Conservation (phyloP, 2,329 filamentous ascomycete species). For the Pyrenophora graminea region DNA sequence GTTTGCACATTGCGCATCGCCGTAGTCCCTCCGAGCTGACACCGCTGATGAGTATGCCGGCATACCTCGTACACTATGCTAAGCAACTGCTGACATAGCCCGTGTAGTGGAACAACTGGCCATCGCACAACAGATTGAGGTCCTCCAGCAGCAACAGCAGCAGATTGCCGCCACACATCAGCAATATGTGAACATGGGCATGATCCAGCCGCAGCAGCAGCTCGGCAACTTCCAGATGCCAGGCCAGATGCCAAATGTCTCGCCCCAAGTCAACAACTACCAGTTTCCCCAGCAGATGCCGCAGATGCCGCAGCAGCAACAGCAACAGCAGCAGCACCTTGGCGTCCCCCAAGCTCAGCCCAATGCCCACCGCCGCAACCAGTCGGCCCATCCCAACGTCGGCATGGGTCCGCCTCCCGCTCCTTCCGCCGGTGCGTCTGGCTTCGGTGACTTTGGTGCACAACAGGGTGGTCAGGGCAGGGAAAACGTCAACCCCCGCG, state of each 20-base stretch:
- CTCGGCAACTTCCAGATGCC: constrained; percentile 65
- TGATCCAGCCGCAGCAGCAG: constrained; percentile 84
- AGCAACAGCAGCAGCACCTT: constrained; percentile 63
- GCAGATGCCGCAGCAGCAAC: constrained; percentile 57
- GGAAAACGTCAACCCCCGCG: constrained; percentile 70
- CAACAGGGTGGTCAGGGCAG: constrained; percentile 63
- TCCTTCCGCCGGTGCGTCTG: constrained; percentile 84
- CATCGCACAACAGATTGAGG: constrained; percentile 97
- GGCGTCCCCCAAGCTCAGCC: constrained; percentile 76
- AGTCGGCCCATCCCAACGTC: constrained; percentile 93
- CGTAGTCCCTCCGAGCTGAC: constrained; percentile 97
- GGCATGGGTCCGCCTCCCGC: constrained; percentile 89
- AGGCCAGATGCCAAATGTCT: constrained; percentile 75
- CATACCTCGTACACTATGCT: constrained; percentile 6
- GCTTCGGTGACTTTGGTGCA: constrained; percentile 78
- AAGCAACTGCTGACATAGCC: constrained; percentile 28
- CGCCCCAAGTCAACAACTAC: constrained; percentile 76
- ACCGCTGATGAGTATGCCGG: constrained; percentile 91
- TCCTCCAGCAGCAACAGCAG: constrained; percentile 96
- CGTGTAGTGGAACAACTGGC: constrained; percentile 89
- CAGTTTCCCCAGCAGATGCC: constrained; percentile 76
- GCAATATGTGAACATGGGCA: constrained; percentile 97
- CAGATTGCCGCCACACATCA: constrained; percentile 96
- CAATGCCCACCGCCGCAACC: constrained; percentile 91
- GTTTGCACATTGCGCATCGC: constrained; percentile 95